Conservation (phyloP, 345 rosid genomes). For the Excoecaria agallocha region DNA sequence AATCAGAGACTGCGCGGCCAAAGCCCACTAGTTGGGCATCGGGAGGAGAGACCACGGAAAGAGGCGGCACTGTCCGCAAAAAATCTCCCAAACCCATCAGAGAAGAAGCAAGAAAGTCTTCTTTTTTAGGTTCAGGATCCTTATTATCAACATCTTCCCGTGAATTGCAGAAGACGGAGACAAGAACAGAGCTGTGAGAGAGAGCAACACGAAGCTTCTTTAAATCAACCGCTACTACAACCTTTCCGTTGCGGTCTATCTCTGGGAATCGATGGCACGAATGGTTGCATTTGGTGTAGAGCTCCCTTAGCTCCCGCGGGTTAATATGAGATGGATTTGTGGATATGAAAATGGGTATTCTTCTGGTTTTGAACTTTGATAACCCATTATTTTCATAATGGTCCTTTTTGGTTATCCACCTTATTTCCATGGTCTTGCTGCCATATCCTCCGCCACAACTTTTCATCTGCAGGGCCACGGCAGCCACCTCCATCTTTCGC, state of each 20-base stretch:
- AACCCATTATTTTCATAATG: constrained; percentile 20
- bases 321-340: constrained; percentile 51
- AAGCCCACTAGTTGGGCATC: constrained; percentile 67
- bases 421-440: constrained; percentile 44
- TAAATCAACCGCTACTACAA: constrained; percentile 36
- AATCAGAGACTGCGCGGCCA: constrained; percentile 82
- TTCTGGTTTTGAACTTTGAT: constrained; percentile 6
- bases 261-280: constrained; percentile 60
- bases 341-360: constrained; percentile 58
- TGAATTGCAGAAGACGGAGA: constrained; percentile 69
- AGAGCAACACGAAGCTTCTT: constrained; percentile 66
- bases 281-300: constrained; percentile 58
- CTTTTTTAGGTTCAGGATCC: constrained; percentile 8
- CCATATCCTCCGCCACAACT: constrained; percentile 2
- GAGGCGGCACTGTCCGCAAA: constrained; percentile 39
- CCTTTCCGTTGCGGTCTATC: constrained; percentile 24
- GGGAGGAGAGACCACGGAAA: constrained; percentile 39
- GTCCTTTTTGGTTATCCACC: constrained; percentile 42
- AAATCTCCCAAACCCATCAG: constrained; percentile 37
- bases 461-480: background rate
- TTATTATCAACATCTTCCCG: constrained; percentile 17
- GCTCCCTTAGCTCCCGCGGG: constrained; percentile 40
- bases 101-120: constrained; percentile 7
- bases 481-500: background rate
- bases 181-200: constrained; percentile 53